Evolutionary conservation across 108 stramenopile species (phyloP).

Genomic region (Nannochloropsis oceanica): DNA sequence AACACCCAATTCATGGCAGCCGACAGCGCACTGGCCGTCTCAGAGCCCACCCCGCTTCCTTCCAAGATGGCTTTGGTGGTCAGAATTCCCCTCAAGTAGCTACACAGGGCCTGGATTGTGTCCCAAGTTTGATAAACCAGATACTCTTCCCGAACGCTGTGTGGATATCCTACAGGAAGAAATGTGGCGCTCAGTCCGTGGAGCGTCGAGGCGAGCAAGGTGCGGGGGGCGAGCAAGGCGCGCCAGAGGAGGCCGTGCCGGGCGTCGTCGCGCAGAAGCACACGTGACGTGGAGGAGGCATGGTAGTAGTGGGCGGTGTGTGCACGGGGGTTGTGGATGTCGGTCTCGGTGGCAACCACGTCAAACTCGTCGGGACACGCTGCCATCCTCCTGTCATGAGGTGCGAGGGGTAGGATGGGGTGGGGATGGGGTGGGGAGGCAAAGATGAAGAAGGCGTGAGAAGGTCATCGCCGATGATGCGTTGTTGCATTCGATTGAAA

Average conservation of each 20-base stretch:
- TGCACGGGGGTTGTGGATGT: background rate
- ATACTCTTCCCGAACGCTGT: conserved; percentile 41
- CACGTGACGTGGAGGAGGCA: background rate
- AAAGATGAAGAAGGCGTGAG: too few species aligned
- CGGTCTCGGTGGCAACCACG: background rate
- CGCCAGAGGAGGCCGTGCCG: background rate
- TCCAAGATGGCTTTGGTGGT: conserved; percentile 58
- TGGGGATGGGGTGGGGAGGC: too few species aligned
- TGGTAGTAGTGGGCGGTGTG: background rate
- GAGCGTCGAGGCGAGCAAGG: background rate
- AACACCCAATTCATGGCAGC: conserved; percentile 50
- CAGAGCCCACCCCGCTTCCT: conserved; percentile 71
- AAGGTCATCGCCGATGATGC: too few species aligned
- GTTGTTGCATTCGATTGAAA: too few species aligned
- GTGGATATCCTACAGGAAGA: conserved; percentile 35
- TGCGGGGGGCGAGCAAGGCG: background rate
- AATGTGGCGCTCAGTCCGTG: conserved; percentile 18
- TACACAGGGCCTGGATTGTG: conserved; percentile 76
- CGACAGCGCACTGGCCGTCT: conserved; percentile 46
- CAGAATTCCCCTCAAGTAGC: conserved; percentile 75
- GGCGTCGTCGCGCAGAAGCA: background rate
- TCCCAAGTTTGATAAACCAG: conserved; percentile 75
- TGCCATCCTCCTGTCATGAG: background rate
- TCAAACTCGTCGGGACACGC: background rate
- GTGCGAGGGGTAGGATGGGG: too few species aligned